phyloP scores from a whole-genome alignment of 2,329 filamentous ascomycete genomes.

The Rachicladosporium sp. region DNA sequence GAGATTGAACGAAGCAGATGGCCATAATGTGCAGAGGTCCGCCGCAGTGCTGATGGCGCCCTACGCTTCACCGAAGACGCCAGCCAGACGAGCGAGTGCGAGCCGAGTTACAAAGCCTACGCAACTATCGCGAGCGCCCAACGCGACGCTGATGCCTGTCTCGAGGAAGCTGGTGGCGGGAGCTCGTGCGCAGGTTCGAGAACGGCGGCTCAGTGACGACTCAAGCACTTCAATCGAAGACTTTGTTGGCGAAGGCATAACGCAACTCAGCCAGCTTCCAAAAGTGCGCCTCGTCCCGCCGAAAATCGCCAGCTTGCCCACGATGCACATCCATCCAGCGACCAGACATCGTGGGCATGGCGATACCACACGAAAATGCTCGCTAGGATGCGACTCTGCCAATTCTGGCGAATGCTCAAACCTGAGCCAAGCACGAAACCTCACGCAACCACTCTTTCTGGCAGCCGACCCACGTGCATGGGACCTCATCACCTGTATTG shows the following conservation, averaged over 20 bases:
- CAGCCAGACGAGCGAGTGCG: slow-evolving; percentile 1
- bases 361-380: slow-evolving; percentile 7
- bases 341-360: neutral
- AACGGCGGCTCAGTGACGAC: no score
- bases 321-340: slow-evolving; percentile 1
- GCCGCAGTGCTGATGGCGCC: slow-evolving; percentile 3
- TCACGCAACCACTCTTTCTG: neutral
- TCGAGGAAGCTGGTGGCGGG: no score
- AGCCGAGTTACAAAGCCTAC: slow-evolving; percentile 1
- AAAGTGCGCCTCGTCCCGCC: slow-evolving; percentile 17
- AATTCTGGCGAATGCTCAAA: slow-evolving; percentile 8
- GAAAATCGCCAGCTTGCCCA: slow-evolving; percentile 15
- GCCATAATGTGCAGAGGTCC: slow-evolving; percentile 1
- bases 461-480: neutral
- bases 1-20: neutral
- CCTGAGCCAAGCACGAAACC: neutral
- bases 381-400: slow-evolving; percentile 11
- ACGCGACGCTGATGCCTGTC: neutral
- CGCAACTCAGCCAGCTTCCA: slow-evolving; percentile 14
- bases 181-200: no score
- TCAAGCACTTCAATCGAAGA: neutral
- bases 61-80: slow-evolving; percentile 3
- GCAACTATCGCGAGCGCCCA: neutral
- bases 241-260: neutral
- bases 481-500: neutral